phyloP scores from a whole-genome alignment of 371 early-diverging fungal species.

The Lichtheimia ornata region DNA sequence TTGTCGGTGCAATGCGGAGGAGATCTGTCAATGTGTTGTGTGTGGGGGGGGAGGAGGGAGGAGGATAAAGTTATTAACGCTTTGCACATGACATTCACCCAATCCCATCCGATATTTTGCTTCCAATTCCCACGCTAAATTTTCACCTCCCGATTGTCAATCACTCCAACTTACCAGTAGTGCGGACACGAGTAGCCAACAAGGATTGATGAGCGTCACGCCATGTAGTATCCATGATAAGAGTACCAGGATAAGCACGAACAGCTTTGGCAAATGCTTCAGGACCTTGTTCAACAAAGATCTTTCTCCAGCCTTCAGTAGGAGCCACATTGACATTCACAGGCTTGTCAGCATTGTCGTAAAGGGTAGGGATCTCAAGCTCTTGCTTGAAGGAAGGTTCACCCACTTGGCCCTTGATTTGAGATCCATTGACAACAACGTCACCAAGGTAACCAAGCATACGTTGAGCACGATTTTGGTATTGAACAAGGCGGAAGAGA shows the following conservation, averaged over 20 bases:
- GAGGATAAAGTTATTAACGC: too few species aligned
- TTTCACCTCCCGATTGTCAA: background rate
- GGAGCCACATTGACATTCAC: conserved; percentile 57
- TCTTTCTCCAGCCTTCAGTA: conserved; percentile 85
- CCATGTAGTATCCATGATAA: conserved; percentile 95
- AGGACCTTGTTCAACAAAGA: conserved; percentile 83
- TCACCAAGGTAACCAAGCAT: conserved; percentile 89
- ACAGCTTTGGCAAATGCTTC: conserved; percentile 91
- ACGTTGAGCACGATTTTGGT: conserved; percentile 86
- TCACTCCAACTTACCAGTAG: conserved; percentile 59
- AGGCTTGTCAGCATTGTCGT: conserved; percentile 39
- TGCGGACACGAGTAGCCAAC: conserved; percentile 92
- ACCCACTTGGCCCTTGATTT: conserved; percentile 86
- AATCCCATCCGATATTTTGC: too few species aligned
- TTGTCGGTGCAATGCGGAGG: conserved; percentile 80
- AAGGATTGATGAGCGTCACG: conserved; percentile 95
- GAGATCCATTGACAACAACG: conserved; percentile 90
- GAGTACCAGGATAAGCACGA: conserved; percentile 79
- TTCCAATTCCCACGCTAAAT: too few species aligned
- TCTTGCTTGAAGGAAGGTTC: conserved; percentile 64
- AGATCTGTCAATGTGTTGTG: conserved; percentile 50
- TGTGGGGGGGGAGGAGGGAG: too few species aligned
- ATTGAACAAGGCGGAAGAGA: conserved; percentile 74
- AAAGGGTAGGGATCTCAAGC: conserved; percentile 60
- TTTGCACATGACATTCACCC: too few species aligned